Conservation (phyloP, 768 basidiomycete species). For the Psilocybe sp. region DNA sequence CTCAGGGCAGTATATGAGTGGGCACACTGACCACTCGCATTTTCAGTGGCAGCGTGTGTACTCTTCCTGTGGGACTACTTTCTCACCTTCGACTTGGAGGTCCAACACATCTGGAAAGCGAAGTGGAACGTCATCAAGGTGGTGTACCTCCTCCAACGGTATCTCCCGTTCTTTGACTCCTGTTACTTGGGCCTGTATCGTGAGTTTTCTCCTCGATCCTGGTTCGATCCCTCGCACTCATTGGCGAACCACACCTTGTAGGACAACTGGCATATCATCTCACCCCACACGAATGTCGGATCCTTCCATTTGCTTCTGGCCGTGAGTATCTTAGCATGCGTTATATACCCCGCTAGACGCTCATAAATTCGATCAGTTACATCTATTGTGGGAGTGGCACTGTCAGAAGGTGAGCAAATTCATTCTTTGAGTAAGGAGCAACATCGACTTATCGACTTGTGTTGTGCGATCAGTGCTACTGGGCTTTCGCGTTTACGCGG, state of each 20-base stretch:
- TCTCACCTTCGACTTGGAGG: conserved; percentile 10
- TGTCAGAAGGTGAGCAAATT: background rate
- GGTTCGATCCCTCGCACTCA: background rate
- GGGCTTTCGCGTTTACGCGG: conserved; percentile 8
- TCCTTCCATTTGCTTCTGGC: background rate
- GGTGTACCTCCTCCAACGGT: conserved; percentile 11
- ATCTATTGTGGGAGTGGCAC: background rate
- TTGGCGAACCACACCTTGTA: background rate
- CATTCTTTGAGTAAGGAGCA: background rate
- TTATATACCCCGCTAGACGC: no score
- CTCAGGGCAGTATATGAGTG: no score
- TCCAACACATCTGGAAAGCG: conserved; percentile 10
- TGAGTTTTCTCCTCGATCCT: background rate
- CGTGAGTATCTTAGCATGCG: no score
- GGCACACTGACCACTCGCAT: no score
- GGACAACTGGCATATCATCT: background rate
- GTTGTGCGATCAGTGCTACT: conserved; percentile 4
- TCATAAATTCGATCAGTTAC: no score
- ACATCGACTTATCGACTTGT: no score
- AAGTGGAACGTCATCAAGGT: conserved; percentile 11
- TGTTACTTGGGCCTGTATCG: conserved; percentile 9
- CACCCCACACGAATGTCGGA: background rate
- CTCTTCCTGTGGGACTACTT: conserved; percentile 11
- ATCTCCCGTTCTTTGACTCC: conserved; percentile 11
- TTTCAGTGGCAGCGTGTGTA: conserved; percentile 8